Evolutionary conservation across 2,329 filamentous ascomycete species (phyloP), one percentile per base, ranked within the genome.

Genomic region (Colletotrichum ledebouriae): DNA sequence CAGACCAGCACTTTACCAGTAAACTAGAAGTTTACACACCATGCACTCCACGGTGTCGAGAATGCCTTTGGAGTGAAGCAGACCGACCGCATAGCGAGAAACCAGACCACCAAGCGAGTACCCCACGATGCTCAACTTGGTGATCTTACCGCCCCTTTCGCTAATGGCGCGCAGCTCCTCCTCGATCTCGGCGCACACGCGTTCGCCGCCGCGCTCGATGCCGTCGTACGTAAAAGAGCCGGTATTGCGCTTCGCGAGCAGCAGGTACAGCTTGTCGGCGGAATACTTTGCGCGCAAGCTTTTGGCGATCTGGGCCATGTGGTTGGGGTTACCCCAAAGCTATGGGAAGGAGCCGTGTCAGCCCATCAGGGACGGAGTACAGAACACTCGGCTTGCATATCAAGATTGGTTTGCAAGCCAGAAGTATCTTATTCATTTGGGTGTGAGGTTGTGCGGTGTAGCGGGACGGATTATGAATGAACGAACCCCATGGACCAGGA

Each of bases 81-180:
- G 81, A 0, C 95, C 95, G 64, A 97, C 86, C 2, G 93, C 92
- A 81, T 97, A 98, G 68, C 95, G 87, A 10, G 93, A 90, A 4
- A 98, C 89, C 6, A 98, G 83, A 0, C 95, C 95, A 52, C 95
- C 95, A 1, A 98, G 85, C 0, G 94, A 97, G 78, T 98, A 98
- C 44, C 95, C 95, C 49, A 95, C 86, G 46, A 98, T 84, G 77
- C 94, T 97, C 71, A 98, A 83, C 80, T 94, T 97, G 55, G 82
- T 90, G 74, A 98, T 91, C 47, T 87, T 86, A 72, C 91, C 88
- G 22, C 94, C 94, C 33, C 84, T 82, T 47, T 81, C 81, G 56
- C 87, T 85, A 59, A 90, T 85, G 50, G 78, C 76, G 63, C 85
- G 83, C 63, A 92, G 76, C 73, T 90, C 85, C 72, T 91, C 85